Percentiles rank a stretch among this genome's conserved stretches.
Conservation (phyloP, 2,329 filamentous ascomycete species). For the Clarireedia paspali region DNA sequence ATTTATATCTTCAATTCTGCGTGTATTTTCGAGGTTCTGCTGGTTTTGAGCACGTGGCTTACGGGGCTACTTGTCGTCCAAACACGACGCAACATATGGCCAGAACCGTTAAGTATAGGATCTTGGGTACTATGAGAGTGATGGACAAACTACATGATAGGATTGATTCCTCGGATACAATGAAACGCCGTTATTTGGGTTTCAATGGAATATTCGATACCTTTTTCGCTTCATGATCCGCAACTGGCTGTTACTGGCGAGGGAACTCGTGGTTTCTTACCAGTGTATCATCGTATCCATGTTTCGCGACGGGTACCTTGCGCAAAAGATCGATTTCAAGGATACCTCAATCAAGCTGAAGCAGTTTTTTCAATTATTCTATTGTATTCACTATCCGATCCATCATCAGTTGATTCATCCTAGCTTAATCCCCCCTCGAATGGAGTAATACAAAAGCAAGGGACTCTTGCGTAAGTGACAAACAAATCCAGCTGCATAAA, state of each 20-base stretch:
- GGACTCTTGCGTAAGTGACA: background rate
- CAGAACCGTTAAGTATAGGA: slow-evolving; percentile 5
- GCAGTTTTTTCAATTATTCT: slow-evolving; percentile 32
- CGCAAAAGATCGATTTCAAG: slow-evolving; percentile 1
- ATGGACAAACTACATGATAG: background rate
- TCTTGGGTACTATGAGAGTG: background rate
- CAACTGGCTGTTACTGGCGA: slow-evolving; percentile 2
- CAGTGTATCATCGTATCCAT: slow-evolving; percentile 5
- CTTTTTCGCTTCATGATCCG: background rate
- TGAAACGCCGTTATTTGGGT: background rate
- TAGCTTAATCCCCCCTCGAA: background rate
- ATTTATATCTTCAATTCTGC: background rate
- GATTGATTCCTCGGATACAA: background rate
- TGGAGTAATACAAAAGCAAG: background rate
- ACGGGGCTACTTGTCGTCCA: background rate
- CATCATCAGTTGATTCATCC: background rate
- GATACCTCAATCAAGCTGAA: background rate
- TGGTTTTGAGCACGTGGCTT: slow-evolving; percentile 1
- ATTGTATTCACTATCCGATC: background rate
- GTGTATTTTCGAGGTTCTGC: background rate
- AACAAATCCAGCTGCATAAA: slow-evolving; percentile 3
- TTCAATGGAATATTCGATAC: background rate
- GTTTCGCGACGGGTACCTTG: background rate
- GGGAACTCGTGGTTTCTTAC: background rate
- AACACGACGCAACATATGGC: background rate